Evolutionary conservation across 768 basidiomycete genomes (phyloP).

Genomic region (Rubroboletus pulcherrimus): DNA sequence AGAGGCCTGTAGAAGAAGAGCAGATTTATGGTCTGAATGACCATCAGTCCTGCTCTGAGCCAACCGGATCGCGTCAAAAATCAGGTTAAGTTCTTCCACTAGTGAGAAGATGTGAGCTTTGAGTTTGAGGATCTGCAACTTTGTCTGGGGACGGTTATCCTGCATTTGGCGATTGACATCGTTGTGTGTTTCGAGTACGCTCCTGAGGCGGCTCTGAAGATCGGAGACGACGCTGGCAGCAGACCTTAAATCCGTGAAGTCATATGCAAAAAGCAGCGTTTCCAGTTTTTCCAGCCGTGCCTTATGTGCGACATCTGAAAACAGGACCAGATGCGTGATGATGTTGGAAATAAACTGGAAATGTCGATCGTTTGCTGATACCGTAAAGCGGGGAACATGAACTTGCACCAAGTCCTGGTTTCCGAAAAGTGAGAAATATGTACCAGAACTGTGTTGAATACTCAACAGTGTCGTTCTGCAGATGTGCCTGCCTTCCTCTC

Average conservation of each 20-base stretch:
- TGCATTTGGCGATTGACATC: conserved; percentile 36
- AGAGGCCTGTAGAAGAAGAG: conserved; percentile 73
- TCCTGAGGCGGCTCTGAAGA: conserved; percentile 71
- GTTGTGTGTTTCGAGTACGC: conserved; percentile 49
- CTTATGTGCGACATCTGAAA: conserved; percentile 83
- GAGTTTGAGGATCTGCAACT: conserved; percentile 58
- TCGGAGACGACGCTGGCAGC: conserved; percentile 68
- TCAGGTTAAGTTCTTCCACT: conserved; percentile 73
- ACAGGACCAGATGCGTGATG: conserved; percentile 83
- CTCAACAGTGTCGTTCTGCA: conserved; percentile 63
- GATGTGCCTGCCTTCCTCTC: conserved; percentile 37
- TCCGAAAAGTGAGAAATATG: conserved; percentile 9
- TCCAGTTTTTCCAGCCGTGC: conserved; percentile 74
- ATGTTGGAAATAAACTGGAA: conserved; percentile 84
- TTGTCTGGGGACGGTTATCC: conserved; percentile 36
- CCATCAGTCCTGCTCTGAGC: conserved; percentile 73
- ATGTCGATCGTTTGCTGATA: conserved; percentile 77
- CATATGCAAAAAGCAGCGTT: conserved; percentile 80
- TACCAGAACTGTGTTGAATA: not conserved
- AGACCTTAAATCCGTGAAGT: conserved; percentile 73
- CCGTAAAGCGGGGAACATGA: conserved; percentile 81
- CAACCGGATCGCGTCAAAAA: conserved; percentile 83
- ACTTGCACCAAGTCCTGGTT: conserved; percentile 76
- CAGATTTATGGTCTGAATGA: conserved; percentile 70
- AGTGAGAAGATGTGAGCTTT: conserved; percentile 70